These are phyloP conservation scores for Fragaria vesca DNA, from an alignment of 306 rosid genomes.

Conservation along the genomic window DNA sequence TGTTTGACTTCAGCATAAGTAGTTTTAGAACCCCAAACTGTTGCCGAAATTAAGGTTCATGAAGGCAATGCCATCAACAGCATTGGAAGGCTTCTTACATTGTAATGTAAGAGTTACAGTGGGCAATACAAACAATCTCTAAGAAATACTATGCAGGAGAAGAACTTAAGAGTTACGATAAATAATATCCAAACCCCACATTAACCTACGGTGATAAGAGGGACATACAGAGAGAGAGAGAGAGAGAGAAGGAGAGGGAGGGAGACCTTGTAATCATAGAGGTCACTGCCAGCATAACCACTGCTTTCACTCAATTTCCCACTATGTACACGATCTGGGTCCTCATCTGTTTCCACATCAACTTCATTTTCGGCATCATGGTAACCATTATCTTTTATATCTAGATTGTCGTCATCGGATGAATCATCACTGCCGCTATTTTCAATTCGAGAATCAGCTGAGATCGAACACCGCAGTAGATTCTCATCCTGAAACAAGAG, in stretches of 20 bases:
- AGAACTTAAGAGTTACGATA: not conserved
- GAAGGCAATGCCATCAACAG: not conserved
- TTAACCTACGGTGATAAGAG: not conserved
- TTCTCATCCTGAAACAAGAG: constrained; percentile 75
- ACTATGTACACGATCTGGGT: constrained; percentile 79
- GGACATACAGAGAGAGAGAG: no score
- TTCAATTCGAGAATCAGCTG: constrained; percentile 91
- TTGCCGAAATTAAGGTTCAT: not conserved
- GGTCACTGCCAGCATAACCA: constrained; percentile 97
- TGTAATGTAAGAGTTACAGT: not conserved
- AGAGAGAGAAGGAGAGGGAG: constrained; percentile 20
- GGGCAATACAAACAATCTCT: not conserved
- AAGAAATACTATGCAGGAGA: not conserved
- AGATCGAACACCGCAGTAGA: constrained; percentile 86
- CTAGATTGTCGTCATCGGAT: constrained; percentile 76
- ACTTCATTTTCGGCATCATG: constrained; percentile 96
- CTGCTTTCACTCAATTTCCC: constrained; percentile 98
- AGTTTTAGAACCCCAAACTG: not conserved
- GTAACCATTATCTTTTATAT: constrained; percentile 82
- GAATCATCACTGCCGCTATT: constrained; percentile 91
- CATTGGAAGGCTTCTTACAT: not conserved
- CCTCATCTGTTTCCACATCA: constrained; percentile 91
- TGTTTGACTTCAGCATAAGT: not conserved
- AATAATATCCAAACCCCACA: not conserved
- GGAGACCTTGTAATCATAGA: constrained; percentile 89